A percentile compares a stretch with the other conserved stretches of the same genome.
These are phyloP conservation scores for Microdochium nivale DNA, from an alignment of 2,329 filamentous ascomycete species.

Conservation along the genomic window DNA sequence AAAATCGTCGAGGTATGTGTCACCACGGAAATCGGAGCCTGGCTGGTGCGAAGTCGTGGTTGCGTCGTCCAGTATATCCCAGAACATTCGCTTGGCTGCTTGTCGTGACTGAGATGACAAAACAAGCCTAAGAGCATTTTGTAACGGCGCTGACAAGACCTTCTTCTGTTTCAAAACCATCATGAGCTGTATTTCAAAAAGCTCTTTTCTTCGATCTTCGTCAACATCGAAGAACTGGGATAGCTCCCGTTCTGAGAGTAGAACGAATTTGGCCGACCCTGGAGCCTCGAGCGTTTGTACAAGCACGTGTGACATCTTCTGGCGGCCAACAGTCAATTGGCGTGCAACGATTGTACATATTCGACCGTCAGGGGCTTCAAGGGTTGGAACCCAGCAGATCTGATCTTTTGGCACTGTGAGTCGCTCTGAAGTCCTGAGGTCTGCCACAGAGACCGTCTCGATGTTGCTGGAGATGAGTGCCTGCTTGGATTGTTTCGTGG, in stretches of 20 bases:
- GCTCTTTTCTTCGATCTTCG: slow-evolving; percentile 5
- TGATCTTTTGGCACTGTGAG: slow-evolving; percentile 1
- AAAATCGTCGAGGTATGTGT: not conserved
- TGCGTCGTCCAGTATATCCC: not conserved
- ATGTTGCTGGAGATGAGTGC: not conserved
- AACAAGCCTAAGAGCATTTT: not conserved
- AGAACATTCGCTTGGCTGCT: not conserved
- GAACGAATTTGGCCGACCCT: slow-evolving; percentile 1
- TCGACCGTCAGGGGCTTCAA: slow-evolving; percentile 7
- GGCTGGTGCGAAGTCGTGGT: not conserved
- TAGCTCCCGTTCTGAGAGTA: slow-evolving; percentile 5
- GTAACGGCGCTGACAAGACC: not conserved
- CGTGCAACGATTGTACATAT: slow-evolving; percentile 16
- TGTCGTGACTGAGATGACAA: not conserved
- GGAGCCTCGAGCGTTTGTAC: slow-evolving; percentile 6
- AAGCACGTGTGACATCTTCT: slow-evolving; percentile 4
- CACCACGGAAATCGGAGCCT: not conserved
- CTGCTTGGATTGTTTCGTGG: not conserved
- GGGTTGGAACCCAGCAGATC: slow-evolving; percentile 17
- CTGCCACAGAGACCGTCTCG: not conserved
- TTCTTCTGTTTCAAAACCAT: not conserved
- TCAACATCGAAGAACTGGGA: slow-evolving; percentile 3
- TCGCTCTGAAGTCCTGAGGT: not conserved
- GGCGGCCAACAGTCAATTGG: not conserved
- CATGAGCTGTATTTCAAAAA: slow-evolving; percentile 10